Percentiles rank a stretch among this genome's conserved stretches.
Conservation (phyloP, 2,329 filamentous ascomycete genomes). For the Chalaropsis thielavioides region DNA sequence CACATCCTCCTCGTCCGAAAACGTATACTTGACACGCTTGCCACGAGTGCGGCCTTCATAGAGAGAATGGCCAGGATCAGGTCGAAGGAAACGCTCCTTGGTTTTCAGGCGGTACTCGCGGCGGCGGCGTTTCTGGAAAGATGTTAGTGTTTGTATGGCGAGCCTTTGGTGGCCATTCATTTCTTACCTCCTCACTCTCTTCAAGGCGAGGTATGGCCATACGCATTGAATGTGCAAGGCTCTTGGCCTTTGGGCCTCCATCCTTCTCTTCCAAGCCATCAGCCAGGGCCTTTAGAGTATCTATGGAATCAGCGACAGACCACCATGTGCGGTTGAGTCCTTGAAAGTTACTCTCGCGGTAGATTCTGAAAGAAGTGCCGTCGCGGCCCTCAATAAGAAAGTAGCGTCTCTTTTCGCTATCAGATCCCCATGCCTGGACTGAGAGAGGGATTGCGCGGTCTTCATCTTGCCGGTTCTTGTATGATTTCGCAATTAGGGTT, state of each 20-base stretch:
- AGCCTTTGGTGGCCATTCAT: background rate
- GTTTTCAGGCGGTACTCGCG: slow-evolving; percentile 80
- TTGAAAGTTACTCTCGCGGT: slow-evolving; percentile 79
- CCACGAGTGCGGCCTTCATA: slow-evolving; percentile 94
- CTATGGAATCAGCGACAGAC: slow-evolving; percentile 80
- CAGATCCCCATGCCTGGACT: slow-evolving; percentile 79
- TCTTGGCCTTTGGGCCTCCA: slow-evolving; percentile 65
- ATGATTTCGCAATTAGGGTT: slow-evolving; percentile 67
- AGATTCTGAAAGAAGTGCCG: slow-evolving; percentile 85
- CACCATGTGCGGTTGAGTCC: slow-evolving; percentile 71
- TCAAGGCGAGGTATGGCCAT: slow-evolving; percentile 80
- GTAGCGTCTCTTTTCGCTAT: slow-evolving; percentile 83
- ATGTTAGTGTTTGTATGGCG: background rate
- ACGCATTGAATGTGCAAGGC: slow-evolving; percentile 61
- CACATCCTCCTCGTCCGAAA: slow-evolving; percentile 67
- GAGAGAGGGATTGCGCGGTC: slow-evolving; percentile 73
- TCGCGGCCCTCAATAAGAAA: slow-evolving; percentile 88
- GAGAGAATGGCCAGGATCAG: slow-evolving; percentile 77
- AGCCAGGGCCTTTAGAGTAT: slow-evolving; percentile 62
- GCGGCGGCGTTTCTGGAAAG: slow-evolving; percentile 65
- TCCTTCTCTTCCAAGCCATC: slow-evolving; percentile 65
- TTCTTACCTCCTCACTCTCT: slow-evolving; percentile 69
- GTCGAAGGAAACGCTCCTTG: slow-evolving; percentile 74
- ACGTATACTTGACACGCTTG: slow-evolving; percentile 94
- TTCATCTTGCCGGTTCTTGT: slow-evolving; percentile 73